phyloP scores from a whole-genome alignment of 139 green algal species.

The Chlamydomonas urium region DNA sequence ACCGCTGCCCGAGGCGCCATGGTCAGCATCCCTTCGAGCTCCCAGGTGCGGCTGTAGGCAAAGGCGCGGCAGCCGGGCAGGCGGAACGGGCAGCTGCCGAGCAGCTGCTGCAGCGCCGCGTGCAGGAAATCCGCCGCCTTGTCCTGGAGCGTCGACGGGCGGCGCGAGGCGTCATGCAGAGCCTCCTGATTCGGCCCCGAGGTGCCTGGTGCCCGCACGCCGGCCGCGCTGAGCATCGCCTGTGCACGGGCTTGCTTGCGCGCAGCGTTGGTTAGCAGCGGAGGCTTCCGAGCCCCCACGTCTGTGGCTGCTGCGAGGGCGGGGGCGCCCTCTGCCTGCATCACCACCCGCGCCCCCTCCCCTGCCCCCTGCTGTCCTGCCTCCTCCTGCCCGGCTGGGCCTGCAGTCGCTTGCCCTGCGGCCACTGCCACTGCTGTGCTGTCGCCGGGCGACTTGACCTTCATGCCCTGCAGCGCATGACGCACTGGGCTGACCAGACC shows the following conservation, averaged over 20 bases:
- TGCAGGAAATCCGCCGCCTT: neutral
- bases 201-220: too few relatives aligned
- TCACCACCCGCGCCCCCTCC: too few relatives aligned
- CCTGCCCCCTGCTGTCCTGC: too few relatives aligned
- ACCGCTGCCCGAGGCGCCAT: slow-evolving; percentile 1
- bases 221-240: too few relatives aligned
- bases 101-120: neutral
- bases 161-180: too few relatives aligned
- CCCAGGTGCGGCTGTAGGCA: neutral
- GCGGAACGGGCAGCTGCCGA: neutral
- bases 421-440: too few relatives aligned
- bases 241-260: too few relatives aligned
- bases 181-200: too few relatives aligned
- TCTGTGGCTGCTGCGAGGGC: neutral
- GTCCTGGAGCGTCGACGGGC: neutral
- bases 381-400: too few relatives aligned
- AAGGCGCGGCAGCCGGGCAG: neutral
- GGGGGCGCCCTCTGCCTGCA: neutral
- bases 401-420: too few relatives aligned
- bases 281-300: too few relatives aligned
- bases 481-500: neutral
- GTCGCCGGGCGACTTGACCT: neutral
- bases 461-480: neutral
- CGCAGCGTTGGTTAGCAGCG: too few relatives aligned
- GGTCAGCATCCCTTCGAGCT: neutral